These are phyloP conservation scores for Melaleuca alternifolia DNA, from an alignment of 345 rosid genomes.

Conservation along the genomic window DNA sequence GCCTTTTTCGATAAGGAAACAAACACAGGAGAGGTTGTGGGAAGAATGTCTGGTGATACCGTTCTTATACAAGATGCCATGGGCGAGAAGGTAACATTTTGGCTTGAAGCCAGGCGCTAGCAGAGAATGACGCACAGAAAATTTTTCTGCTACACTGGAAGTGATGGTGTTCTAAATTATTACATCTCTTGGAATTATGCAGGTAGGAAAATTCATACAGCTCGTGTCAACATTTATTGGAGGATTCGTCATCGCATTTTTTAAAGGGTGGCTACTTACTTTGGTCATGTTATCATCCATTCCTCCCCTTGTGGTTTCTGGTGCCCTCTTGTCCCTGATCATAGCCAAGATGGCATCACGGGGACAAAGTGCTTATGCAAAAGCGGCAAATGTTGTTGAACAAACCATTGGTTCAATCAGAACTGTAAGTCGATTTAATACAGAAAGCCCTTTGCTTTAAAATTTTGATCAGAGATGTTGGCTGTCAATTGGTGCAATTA, in stretches of 20 bases:
- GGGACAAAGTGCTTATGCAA: conserved; percentile 63
- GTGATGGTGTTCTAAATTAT: neutral
- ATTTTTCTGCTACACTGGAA: neutral
- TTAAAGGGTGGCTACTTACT: conserved; percentile 82
- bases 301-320: conserved; percentile 59
- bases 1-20: conserved; percentile 73
- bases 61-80: conserved; percentile 91
- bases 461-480: neutral
- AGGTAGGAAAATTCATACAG: conserved; percentile 89
- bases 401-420: conserved; percentile 74
- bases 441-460: neutral
- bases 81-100: conserved; percentile 75
- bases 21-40: conserved; percentile 80
- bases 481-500: conserved; percentile 18
- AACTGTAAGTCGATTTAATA: conserved; percentile 30
- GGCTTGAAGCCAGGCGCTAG: neutral
- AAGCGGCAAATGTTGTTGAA: conserved; percentile 65
- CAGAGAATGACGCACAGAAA: neutral
- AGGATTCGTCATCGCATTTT: conserved; percentile 65
- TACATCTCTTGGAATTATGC: neutral
- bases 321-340: conserved; percentile 38
- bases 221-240: conserved; percentile 65
- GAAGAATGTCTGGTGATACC: conserved; percentile 95
- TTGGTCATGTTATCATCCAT: conserved; percentile 59
- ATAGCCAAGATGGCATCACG: conserved; percentile 52